These are phyloP conservation scores for Phytophthora pseudosyringae DNA, from an alignment of 352 stramenopile species.

Conservation along the genomic window DNA sequence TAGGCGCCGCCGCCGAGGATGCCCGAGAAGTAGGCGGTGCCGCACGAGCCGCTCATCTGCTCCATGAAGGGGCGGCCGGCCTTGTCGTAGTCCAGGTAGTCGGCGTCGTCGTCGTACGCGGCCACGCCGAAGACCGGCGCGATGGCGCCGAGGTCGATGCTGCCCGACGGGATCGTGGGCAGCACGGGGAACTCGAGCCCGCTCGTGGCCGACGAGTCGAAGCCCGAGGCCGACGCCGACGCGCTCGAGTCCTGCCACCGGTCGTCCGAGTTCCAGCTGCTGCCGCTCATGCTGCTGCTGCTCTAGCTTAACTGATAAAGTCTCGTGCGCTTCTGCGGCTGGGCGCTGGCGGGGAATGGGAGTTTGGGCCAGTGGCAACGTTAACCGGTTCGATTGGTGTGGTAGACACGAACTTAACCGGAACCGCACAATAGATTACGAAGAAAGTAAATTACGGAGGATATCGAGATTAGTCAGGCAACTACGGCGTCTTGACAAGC, in stretches of 20 bases:
- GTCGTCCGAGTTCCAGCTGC: slow-evolving; percentile 77
- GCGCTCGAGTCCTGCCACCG: slow-evolving; percentile 72
- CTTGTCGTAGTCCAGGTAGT: slow-evolving; percentile 90
- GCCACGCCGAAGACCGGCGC: slow-evolving; percentile 88
- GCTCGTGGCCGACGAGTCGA: slow-evolving; percentile 50
- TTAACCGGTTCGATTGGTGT: slow-evolving; percentile 23
- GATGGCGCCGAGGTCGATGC: slow-evolving; percentile 84
- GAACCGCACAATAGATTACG: slow-evolving; percentile 1
- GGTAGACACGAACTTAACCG: slow-evolving; percentile 16
- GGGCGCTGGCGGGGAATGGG: not conserved
- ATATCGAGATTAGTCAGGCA: too few species aligned
- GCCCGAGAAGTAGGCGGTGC: slow-evolving; percentile 84
- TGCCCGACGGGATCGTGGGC: slow-evolving; percentile 74
- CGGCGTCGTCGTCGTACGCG: slow-evolving; percentile 77
- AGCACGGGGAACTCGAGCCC: slow-evolving; percentile 77
- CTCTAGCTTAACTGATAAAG: too few species aligned
- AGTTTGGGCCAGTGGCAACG: slow-evolving; percentile 10
- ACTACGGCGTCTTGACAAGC: too few species aligned
- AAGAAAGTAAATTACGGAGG: not conserved
- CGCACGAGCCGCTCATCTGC: slow-evolving; percentile 80
- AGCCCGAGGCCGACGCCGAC: slow-evolving; percentile 44
- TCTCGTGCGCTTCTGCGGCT: slow-evolving; percentile 23
- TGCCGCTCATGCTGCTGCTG: slow-evolving; percentile 42
- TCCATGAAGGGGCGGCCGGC: slow-evolving; percentile 86
- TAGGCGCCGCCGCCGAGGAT: slow-evolving; percentile 81